Percentiles rank a stretch among this genome's conserved stretches.
phyloP scores from a whole-genome alignment of 192 early-diverging fungal genomes.

The Thamnidium elegans region DNA sequence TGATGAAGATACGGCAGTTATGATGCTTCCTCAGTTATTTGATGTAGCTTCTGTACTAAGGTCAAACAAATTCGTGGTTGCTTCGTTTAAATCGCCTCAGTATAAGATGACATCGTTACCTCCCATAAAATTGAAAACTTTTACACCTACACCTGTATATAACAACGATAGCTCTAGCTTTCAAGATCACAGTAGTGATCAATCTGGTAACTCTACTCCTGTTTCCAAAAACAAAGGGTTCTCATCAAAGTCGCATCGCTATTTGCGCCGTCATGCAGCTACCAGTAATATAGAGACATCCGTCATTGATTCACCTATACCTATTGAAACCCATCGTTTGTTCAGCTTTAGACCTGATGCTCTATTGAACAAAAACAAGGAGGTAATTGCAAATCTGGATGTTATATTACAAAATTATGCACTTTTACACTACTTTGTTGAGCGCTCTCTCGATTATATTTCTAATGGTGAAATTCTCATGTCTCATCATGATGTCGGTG shows the following conservation, averaged over 20 bases:
- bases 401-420: slow-evolving; percentile 21
- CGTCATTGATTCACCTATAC: neutral
- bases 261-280: slow-evolving; percentile 1
- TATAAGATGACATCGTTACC: neutral
- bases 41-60: slow-evolving; percentile 26
- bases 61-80: slow-evolving; percentile 17
- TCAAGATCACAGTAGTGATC: neutral
- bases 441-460: slow-evolving; percentile 42
- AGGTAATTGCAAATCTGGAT: slow-evolving; percentile 10
- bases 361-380: slow-evolving; percentile 16
- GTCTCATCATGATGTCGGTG: slow-evolving; percentile 35
- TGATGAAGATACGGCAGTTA: neutral
- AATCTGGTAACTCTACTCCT: slow-evolving; percentile 6
- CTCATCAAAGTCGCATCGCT: neutral
- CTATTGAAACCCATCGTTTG: neutral
- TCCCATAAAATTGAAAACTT: neutral
- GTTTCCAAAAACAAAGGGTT: neutral
- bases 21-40: slow-evolving; percentile 19
- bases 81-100: slow-evolving; percentile 14
- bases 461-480: slow-evolving; percentile 48
- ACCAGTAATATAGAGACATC: neutral
- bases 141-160: neutral
- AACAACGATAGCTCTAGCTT: neutral
- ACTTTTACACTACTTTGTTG: slow-evolving; percentile 34
- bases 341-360: slow-evolving; percentile 7